A percentile compares a stretch with the other conserved stretches of the same genome.
phyloP scores from a whole-genome alignment of 805 yeast species.

The Kodamaea laetipori region DNA sequence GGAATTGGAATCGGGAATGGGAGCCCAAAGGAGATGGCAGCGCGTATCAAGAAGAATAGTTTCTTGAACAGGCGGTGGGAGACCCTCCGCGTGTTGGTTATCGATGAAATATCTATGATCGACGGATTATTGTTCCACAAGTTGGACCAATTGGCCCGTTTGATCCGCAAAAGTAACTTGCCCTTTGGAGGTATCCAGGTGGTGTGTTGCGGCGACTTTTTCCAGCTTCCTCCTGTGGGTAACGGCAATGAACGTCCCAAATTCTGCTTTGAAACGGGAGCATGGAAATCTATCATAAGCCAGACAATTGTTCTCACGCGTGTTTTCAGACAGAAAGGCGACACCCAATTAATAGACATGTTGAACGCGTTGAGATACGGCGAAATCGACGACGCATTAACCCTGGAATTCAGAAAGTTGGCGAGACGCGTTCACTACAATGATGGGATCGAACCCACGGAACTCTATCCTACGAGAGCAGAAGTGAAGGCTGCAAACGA shows the following conservation, averaged over 20 bases:
- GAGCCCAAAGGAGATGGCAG: constrained; percentile 45
- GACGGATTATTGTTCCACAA: constrained; percentile 78
- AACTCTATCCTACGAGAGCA: constrained; percentile 78
- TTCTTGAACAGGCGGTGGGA: constrained; percentile 60
- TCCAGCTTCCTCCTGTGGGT: constrained; percentile 89
- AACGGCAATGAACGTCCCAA: constrained; percentile 29
- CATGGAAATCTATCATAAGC: constrained; percentile 67
- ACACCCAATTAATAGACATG: constrained; percentile 70
- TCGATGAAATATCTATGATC: constrained; percentile 95
- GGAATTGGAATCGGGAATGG: constrained; percentile 82
- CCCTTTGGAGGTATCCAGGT: constrained; percentile 97
- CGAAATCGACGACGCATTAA: constrained; percentile 51
- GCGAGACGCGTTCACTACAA: constrained; percentile 57
- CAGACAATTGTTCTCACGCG: constrained; percentile 70
- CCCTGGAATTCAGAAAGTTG: constrained; percentile 51
- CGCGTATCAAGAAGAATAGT: constrained; percentile 50
- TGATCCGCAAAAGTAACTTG: constrained; percentile 45
- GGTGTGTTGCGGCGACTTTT: constrained; percentile 91
- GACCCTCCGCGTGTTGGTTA: constrained; percentile 65
- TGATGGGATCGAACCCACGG: constrained; percentile 88
- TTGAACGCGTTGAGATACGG: constrained; percentile 83
- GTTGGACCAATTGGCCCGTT: constrained; percentile 67
- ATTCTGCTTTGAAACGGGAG: constrained; percentile 74
- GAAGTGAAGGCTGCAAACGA: constrained; percentile 82
- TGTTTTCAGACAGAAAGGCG: constrained; percentile 90